These are phyloP conservation scores for Thelephora terrestris DNA, from an alignment of 1,284 basidiomycete genomes.

Conservation along the genomic window DNA sequence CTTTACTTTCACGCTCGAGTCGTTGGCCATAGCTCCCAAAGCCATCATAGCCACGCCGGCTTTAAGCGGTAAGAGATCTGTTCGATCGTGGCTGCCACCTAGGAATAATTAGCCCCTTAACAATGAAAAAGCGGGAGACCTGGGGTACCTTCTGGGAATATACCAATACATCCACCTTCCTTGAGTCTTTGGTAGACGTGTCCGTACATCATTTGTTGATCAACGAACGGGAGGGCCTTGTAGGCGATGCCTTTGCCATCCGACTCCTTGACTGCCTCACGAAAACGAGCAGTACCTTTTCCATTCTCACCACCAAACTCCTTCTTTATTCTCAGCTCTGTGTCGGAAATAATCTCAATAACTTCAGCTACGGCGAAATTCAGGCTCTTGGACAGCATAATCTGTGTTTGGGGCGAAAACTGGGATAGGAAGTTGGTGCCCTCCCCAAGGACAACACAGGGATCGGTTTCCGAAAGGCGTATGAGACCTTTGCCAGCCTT, in stretches of 20 bases:
- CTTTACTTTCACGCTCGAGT: constrained; percentile 80
- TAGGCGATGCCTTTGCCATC: constrained; percentile 56
- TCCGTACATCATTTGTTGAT: constrained; percentile 93
- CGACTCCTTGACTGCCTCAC: constrained; percentile 54
- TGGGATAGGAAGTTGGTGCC: constrained; percentile 76
- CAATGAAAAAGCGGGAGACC: constrained; percentile 2
- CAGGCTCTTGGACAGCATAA: constrained; percentile 80
- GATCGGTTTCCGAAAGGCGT: constrained; percentile 64
- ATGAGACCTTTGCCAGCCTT: constrained; percentile 73
- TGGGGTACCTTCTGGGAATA: constrained; percentile 85
- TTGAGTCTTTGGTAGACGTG: constrained; percentile 87
- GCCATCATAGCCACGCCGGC: constrained; percentile 97
- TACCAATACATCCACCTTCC: constrained; percentile 85
- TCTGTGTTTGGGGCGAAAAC: constrained; percentile 74
- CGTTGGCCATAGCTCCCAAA: constrained; percentile 91
- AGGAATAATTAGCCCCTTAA: constrained; percentile 1
- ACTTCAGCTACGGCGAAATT: constrained; percentile 80
- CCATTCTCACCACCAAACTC: constrained; percentile 82
- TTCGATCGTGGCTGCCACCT: constrained; percentile 96
- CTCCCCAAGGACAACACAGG: constrained; percentile 71
- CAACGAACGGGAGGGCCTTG: constrained; percentile 77
- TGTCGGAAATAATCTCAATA: constrained; percentile 84
- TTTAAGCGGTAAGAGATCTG: constrained; percentile 89
- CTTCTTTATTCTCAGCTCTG: constrained; percentile 74
- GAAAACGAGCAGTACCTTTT: constrained; percentile 62